A percentile compares a stretch with the other conserved stretches of the same genome.
Evolutionary conservation across 2,329 filamentous ascomycete genomes (phyloP).

Genomic region (Diaporthe australafricana): DNA sequence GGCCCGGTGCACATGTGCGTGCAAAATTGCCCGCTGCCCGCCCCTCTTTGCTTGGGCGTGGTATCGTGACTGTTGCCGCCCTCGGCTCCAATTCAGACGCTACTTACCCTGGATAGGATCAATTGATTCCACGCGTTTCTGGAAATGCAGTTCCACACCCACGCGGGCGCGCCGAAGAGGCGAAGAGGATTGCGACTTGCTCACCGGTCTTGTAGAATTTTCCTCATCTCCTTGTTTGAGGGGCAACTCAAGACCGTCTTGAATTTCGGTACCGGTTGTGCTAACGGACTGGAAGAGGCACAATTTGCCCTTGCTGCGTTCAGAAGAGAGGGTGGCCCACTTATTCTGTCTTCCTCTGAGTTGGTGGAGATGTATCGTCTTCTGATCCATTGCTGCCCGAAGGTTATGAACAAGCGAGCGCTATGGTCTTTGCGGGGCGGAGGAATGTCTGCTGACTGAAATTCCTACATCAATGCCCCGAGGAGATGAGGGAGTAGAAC

Average conservation of each 20-base stretch:
- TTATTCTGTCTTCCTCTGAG: neutral
- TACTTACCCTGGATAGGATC: constrained; percentile 6
- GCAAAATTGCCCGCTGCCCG: neutral
- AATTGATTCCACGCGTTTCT: neutral
- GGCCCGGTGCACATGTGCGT: neutral
- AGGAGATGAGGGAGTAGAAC: neutral
- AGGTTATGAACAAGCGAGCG: neutral
- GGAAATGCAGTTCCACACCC: neutral
- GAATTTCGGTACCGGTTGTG: neutral
- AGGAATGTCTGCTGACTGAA: neutral
- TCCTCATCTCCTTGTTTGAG: neutral
- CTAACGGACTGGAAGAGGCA: no score
- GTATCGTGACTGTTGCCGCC: neutral
- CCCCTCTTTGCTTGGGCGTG: constrained; percentile 11
- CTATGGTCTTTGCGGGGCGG: neutral
- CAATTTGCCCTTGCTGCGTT: neutral
- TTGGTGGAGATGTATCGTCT: no score
- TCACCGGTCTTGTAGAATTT: neutral
- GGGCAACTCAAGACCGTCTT: neutral
- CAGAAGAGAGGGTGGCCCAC: neutral
- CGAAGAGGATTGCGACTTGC: neutral
- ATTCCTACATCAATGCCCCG: no score
- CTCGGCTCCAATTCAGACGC: neutral
- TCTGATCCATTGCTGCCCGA: no score
- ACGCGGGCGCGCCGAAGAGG: constrained; percentile 4